Conservation (phyloP, 768 basidiomycete species). For the Coprinopsis strossmayeri region DNA sequence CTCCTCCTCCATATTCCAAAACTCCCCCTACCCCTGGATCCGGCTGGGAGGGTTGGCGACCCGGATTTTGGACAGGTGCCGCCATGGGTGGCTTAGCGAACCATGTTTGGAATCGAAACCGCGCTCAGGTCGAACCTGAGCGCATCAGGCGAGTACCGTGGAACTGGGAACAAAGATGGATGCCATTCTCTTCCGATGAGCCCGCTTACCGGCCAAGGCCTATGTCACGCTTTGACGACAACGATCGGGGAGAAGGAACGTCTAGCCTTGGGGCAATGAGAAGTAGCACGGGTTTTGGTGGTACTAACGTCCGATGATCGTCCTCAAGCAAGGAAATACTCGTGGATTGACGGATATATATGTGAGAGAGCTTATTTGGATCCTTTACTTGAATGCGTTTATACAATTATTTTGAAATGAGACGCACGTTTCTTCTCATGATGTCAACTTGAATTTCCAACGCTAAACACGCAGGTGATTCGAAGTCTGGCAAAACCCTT, state of each 20-base stretch:
- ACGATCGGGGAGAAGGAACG: slow-evolving; percentile 62
- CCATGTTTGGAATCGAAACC: slow-evolving; percentile 39
- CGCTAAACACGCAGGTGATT: too few relatives aligned
- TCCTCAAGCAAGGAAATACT: not conserved
- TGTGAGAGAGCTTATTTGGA: too few relatives aligned
- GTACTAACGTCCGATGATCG: slow-evolving; percentile 60
- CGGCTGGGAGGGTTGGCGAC: slow-evolving; percentile 36
- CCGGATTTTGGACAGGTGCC: slow-evolving; percentile 86
- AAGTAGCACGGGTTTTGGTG: slow-evolving; percentile 74
- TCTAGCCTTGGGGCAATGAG: slow-evolving; percentile 69
- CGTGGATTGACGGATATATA: too few relatives aligned
- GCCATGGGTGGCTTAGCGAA: slow-evolving; percentile 66
- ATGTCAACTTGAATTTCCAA: too few relatives aligned
- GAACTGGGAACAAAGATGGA: slow-evolving; percentile 54
- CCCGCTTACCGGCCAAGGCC: slow-evolving; percentile 11
- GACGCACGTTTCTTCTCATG: too few relatives aligned
- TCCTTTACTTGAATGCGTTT: too few relatives aligned
- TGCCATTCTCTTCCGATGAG: not conserved
- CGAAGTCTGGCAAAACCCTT: too few relatives aligned
- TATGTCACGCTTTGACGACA: slow-evolving; percentile 21
- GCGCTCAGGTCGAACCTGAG: slow-evolving; percentile 17
- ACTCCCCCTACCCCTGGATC: slow-evolving; percentile 18
- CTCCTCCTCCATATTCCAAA: slow-evolving; percentile 57
- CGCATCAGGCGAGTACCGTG: slow-evolving; percentile 24
- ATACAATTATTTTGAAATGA: not conserved